Conservation (phyloP, 768 basidiomycete species). For the Auriscalpium orientale region DNA sequence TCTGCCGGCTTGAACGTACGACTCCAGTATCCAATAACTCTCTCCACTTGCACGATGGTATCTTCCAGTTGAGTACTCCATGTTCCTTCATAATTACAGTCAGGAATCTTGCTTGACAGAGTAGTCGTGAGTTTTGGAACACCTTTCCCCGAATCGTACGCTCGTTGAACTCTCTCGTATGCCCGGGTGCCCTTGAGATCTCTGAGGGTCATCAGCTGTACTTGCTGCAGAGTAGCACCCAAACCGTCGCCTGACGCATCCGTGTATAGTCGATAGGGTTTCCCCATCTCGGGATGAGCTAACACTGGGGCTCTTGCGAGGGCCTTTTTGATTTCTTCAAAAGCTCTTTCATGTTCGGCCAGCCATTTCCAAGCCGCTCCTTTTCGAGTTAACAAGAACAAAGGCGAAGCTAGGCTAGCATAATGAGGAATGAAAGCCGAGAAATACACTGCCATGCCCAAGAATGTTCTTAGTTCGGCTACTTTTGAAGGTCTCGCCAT, state of each 20-base stretch:
- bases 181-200: constrained; percentile 17
- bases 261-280: constrained; percentile 29
- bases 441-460: constrained; percentile 34
- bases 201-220: constrained; percentile 13
- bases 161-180: constrained; percentile 11
- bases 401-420: constrained; percentile 25
- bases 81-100: background rate
- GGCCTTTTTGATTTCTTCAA: constrained; percentile 21
- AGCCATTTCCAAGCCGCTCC: constrained; percentile 19
- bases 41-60: constrained; percentile 13
- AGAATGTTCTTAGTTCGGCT: constrained; percentile 18
- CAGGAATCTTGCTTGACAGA: background rate
- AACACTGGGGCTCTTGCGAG: constrained; percentile 26
- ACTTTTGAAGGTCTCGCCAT: constrained; percentile 15
- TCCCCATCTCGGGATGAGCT: constrained; percentile 22
- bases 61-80: constrained; percentile 11
- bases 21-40: constrained; percentile 17
- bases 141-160: background rate
- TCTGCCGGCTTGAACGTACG: constrained; percentile 8
- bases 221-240: constrained; percentile 18
- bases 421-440: constrained; percentile 29
- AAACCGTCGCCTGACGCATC: constrained; percentile 23
- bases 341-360: constrained; percentile 20
- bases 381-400: constrained; percentile 28
- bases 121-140: background rate